phyloP scores from a whole-genome alignment of 2,329 filamentous ascomycete species.

The Sclerotinia minor region DNA sequence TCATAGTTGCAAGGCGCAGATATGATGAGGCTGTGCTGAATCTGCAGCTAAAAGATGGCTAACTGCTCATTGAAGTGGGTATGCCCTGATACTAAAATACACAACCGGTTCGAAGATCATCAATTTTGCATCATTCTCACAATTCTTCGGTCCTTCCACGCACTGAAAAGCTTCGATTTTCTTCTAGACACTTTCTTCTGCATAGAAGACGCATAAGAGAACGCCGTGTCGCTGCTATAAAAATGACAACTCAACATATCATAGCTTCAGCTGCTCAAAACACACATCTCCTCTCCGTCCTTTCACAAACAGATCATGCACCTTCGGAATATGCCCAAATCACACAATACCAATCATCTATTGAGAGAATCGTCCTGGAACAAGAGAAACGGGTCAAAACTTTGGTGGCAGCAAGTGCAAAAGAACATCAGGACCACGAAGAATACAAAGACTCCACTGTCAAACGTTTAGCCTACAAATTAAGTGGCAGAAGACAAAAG shows the following conservation, averaged over 20 bases:
- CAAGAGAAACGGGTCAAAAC: slow-evolving; percentile 44
- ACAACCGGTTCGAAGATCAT: not conserved
- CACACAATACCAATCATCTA: slow-evolving; percentile 47
- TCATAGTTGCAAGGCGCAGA: slow-evolving; percentile 15
- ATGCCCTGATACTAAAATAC: not conserved
- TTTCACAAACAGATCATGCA: slow-evolving; percentile 53
- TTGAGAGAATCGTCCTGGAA: slow-evolving; percentile 45
- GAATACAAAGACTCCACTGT: slow-evolving; percentile 54
- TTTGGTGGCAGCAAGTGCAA: slow-evolving; percentile 26
- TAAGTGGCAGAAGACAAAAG: slow-evolving; percentile 49
- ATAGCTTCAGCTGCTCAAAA: slow-evolving; percentile 19
- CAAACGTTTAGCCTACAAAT: slow-evolving; percentile 52
- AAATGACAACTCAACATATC: slow-evolving; percentile 21
- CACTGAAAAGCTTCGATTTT: not conserved
- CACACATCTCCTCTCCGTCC: slow-evolving; percentile 45
- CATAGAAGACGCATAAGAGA: not conserved
- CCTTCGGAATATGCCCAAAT: slow-evolving; percentile 49
- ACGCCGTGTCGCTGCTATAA: not conserved
- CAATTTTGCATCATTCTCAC: not conserved
- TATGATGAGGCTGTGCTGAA: slow-evolving; percentile 6
- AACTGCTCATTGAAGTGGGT: not conserved
- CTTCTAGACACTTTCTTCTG: not conserved
- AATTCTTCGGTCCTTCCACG: not conserved
- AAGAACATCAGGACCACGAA: slow-evolving; percentile 53
- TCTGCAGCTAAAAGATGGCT: slow-evolving; percentile 2